phyloP scores from a whole-genome alignment of 169 alveolate genomes.

The Cystoisospora suis region DNA sequence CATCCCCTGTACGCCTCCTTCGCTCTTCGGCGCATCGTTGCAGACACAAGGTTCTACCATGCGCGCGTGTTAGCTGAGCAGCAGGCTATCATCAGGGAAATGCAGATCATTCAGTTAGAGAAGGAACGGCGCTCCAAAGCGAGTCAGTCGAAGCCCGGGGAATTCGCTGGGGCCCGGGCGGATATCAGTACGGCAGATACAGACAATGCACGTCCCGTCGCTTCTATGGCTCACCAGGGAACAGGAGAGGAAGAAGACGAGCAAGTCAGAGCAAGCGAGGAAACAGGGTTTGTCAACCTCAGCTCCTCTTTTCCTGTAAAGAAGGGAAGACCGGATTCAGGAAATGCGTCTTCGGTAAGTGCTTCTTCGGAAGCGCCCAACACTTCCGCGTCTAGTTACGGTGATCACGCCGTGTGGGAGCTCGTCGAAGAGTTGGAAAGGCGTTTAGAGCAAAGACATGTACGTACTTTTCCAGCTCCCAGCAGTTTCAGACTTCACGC shows the following conservation, averaged over 20 bases:
- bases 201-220: neutral
- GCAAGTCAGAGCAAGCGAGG: neutral
- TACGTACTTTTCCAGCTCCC: too few relatives aligned
- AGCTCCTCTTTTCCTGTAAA: too few relatives aligned
- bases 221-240: neutral
- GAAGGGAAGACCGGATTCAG: too few relatives aligned
- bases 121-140: too few relatives aligned
- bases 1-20: neutral
- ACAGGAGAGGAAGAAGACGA: neutral
- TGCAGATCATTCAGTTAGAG: neutral
- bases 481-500: too few relatives aligned
- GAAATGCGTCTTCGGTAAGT: too few relatives aligned
- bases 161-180: too few relatives aligned
- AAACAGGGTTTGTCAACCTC: too few relatives aligned
- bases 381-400: too few relatives aligned
- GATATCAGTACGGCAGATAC: too few relatives aligned
- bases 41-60: neutral
- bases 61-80: neutral
- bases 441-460: neutral
- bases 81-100: neutral
- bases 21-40: neutral
- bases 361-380: too few relatives aligned
- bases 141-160: too few relatives aligned
- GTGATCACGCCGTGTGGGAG: neutral
- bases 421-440: neutral